phyloP scores from a whole-genome alignment of 805 yeast species.

The Schwanniomyces polymorphus region DNA sequence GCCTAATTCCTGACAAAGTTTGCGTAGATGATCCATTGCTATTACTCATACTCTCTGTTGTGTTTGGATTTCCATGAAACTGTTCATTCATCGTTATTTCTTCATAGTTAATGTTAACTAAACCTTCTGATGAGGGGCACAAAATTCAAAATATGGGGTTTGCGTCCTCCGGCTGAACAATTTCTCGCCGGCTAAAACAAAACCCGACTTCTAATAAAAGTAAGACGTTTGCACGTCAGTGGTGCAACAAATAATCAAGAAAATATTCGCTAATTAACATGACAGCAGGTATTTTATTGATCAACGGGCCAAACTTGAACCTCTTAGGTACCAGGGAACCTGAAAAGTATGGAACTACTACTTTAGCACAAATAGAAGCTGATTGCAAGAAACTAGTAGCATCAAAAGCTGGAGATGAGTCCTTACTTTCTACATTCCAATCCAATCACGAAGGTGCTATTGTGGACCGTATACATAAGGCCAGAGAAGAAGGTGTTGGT shows the following conservation, averaged over 20 bases:
- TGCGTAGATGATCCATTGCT: not conserved
- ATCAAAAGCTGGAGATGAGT: constrained; percentile 25
- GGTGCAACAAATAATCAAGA: not conserved
- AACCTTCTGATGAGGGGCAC: not conserved
- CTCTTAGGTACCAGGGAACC: constrained; percentile 51
- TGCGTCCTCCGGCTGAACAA: not conserved
- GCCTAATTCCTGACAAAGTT: not conserved
- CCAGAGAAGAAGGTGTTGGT: constrained; percentile 40
- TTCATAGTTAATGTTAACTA: not conserved
- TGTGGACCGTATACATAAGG: constrained; percentile 48
- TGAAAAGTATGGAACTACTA: constrained; percentile 50
- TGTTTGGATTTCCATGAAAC: not conserved
- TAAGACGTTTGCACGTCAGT: not conserved
- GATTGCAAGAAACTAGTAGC: constrained; percentile 35
- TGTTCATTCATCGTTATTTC: not conserved
- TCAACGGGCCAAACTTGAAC: constrained; percentile 52
- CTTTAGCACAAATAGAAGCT: constrained; percentile 42
- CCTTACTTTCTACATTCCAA: constrained; percentile 36
- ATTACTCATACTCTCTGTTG: not conserved
- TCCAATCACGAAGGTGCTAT: constrained; percentile 48
- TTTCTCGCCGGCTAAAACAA: not conserved
- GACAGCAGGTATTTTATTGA: constrained; percentile 34
- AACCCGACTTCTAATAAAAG: not conserved
- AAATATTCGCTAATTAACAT: not conserved
- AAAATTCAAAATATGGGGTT: not conserved